Percentiles rank a stretch among this genome's conserved stretches.
phyloP scores from a whole-genome alignment of 2,329 filamentous ascomycete species.

The Pseudopithomyces chartarum region DNA sequence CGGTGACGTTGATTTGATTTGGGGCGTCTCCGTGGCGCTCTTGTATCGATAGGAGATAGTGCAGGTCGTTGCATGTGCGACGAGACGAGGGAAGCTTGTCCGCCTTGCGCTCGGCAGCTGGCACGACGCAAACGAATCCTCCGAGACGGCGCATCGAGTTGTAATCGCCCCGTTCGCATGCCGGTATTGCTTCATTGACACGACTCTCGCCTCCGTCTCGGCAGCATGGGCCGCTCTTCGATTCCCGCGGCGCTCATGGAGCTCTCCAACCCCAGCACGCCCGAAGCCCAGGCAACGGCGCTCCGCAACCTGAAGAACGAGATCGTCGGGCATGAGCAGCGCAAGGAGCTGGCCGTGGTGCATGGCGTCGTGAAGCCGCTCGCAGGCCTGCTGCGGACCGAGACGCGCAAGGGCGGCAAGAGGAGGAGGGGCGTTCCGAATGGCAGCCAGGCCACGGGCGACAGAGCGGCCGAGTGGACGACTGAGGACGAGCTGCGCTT shows the following conservation, averaged over 20 bases:
- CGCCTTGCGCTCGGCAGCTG: neutral
- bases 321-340: conserved; percentile 82
- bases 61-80: neutral
- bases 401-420: conserved; percentile 52
- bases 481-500: conserved; percentile 72
- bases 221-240: conserved; percentile 41
- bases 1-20: neutral
- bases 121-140: neutral
- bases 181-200: neutral
- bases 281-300: conserved; percentile 55
- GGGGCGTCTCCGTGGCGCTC: neutral
- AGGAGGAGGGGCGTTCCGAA: conserved; percentile 52
- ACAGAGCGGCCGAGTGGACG: conserved; percentile 49
- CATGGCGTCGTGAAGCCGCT: conserved; percentile 70
- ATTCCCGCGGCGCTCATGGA: conserved; percentile 45
- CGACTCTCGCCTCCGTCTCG: neutral
- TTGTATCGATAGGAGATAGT: neutral
- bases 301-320: conserved; percentile 84
- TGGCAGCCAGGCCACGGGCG: conserved; percentile 37
- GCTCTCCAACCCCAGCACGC: conserved; percentile 43
- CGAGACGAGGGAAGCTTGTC: neutral
- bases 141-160: neutral
- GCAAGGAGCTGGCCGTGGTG: conserved; percentile 79
- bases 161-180: neutral
- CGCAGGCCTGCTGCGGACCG: conserved; percentile 56